These are phyloP conservation scores for Dryadomyces sulphureus DNA, from an alignment of 2,329 filamentous ascomycete genomes.

Conservation along the genomic window DNA sequence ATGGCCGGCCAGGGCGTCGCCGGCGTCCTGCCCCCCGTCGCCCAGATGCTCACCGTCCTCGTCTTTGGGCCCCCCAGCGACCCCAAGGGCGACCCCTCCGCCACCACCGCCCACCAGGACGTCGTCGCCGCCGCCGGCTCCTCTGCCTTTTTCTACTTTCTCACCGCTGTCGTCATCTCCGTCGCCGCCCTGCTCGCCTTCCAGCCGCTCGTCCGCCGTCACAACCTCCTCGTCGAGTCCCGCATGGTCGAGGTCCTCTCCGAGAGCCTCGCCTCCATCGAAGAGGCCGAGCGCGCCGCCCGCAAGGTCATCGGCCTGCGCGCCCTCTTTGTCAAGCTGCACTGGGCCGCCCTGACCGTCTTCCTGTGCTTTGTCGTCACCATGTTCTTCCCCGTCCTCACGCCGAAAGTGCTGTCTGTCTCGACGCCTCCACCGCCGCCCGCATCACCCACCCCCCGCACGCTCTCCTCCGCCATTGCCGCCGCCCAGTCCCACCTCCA, in stretches of 20 bases:
- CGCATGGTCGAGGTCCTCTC: conserved; percentile 33
- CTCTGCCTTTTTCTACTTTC: conserved; percentile 80
- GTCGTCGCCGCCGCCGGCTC: conserved; percentile 28
- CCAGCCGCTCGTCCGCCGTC: conserved; percentile 51
- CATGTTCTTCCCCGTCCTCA: conserved; percentile 95
- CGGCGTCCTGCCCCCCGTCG: conserved; percentile 75
- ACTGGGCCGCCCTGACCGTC: conserved; percentile 62
- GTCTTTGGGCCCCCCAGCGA: conserved; percentile 44
- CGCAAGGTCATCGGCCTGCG: conserved; percentile 40
- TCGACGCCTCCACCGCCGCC: conserved; percentile 13
- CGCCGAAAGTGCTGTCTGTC: conserved; percentile 46
- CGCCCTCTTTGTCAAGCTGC: conserved; percentile 60
- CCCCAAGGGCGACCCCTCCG: no score
- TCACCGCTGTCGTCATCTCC: conserved; percentile 71
- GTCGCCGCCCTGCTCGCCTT: conserved; percentile 57
- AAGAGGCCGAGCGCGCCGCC: conserved; percentile 35
- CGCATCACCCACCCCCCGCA: neutral
- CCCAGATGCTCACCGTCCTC: conserved; percentile 74
- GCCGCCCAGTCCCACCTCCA: conserved; percentile 35
- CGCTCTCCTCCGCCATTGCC: neutral
- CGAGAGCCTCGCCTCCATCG: conserved; percentile 33
- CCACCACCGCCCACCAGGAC: conserved; percentile 14
- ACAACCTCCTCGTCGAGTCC: conserved; percentile 36
- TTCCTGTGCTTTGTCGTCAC: conserved; percentile 70
- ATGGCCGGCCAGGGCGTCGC: conserved; percentile 92